Evolutionary conservation across 306 rosid species (phyloP), one percentile per base, ranked within the genome.

Genomic region (Cucurbita moschata): DNA sequence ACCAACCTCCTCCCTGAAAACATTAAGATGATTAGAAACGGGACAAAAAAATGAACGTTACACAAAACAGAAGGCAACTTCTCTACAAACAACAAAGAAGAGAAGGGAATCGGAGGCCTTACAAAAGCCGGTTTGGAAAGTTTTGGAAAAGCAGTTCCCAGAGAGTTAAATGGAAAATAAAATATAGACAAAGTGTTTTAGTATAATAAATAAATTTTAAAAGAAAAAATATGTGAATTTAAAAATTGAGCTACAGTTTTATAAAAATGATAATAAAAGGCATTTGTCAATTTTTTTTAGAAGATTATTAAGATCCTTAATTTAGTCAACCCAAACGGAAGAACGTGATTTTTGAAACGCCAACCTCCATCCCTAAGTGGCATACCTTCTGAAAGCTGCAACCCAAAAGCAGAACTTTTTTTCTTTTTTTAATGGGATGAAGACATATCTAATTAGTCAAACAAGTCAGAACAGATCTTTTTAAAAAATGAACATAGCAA

Each of bases 1-100:
- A 72, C 99, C 99, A 78, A 94, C 99, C 84, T 89, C 99, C 82
- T 94, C 99, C 99, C 99, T 95, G 86, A 49, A 76, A 67, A 63
- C 74, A 79, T 53, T 61, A 47, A 70, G 62, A 81, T 42, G 72
- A 8, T 51, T 61, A 50, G 68, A 73, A 66, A 50, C 2, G 11
- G 19, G 54, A 38, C 40, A 15, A 26, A 47, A 59, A 71, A 44
- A 43, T 19, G 4, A 46, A 40, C 9, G 21, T 56, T 35, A 56
- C 38, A 26, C 13, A 58, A 74, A 6, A 53, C 18, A 53, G 14
- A 70, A 16, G 62, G 62, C 43, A 71, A n/a, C 62, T 15, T 30
- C 18, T 1, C 13, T 38, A 63, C 26, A 16, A n/a, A 63, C 50
- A 4, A 67, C 54, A 46, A 15, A 68, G 39, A 13, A 46, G 54